Conservation (phyloP, 2,329 filamentous ascomycete genomes). For the Teratosphaeria viscida region DNA sequence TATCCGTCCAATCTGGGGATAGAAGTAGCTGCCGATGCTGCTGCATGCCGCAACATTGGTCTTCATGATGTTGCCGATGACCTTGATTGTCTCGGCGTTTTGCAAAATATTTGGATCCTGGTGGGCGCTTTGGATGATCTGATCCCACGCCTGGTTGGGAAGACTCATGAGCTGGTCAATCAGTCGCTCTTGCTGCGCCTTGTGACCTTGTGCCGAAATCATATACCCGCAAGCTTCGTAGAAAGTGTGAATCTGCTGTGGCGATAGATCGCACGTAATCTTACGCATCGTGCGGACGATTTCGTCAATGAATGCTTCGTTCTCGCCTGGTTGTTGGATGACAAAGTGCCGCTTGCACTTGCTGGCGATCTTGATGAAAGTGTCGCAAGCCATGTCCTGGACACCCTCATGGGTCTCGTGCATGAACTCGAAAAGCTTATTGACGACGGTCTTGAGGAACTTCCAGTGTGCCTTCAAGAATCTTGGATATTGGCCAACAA, state of each 20-base stretch:
- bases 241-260: slow-evolving; percentile 96
- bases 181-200: slow-evolving; percentile 82
- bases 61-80: slow-evolving; percentile 99
- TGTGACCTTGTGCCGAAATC: slow-evolving; percentile 96
- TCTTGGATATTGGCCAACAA: slow-evolving; percentile 94
- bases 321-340: slow-evolving; percentile 85
- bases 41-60: slow-evolving; percentile 98
- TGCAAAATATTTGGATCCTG: slow-evolving; percentile 77
- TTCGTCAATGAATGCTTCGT: slow-evolving; percentile 94
- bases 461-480: slow-evolving; percentile 99
- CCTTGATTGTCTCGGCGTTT: slow-evolving; percentile 90
- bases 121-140: slow-evolving; percentile 82
- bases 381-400: slow-evolving; percentile 99
- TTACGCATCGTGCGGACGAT: slow-evolving; percentile 92
- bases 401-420: slow-evolving; percentile 99
- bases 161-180: slow-evolving; percentile 87
- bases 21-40: slow-evolving; percentile 94
- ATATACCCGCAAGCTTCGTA: slow-evolving; percentile 99
- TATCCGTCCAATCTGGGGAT: slow-evolving; percentile 92
- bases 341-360: slow-evolving; percentile 98
- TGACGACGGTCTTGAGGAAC: slow-evolving; percentile 98
- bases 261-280: slow-evolving; percentile 88
- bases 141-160: slow-evolving; percentile 89
- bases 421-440: slow-evolving; percentile 99
- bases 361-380: slow-evolving; percentile 98